Percentiles rank a stretch among this genome's conserved stretches.
Conservation (phyloP, 2,329 filamentous ascomycete species). For the Metarhizium humberi region DNA sequence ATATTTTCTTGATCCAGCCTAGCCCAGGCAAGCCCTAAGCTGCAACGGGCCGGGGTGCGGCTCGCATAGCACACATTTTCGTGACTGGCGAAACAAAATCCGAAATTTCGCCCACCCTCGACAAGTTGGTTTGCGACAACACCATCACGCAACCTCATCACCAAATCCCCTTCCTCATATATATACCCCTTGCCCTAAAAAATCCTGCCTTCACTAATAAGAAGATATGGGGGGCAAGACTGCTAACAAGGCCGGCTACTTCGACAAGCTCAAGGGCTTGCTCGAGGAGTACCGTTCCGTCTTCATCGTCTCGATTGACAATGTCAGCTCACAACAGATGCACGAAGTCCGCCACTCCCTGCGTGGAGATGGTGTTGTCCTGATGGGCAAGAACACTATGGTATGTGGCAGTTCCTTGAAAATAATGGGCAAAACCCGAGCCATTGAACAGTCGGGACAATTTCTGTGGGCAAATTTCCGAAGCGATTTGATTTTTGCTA, state of each 20-base stretch:
- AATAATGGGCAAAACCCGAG: neutral
- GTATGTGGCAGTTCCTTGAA: conserved; percentile 36
- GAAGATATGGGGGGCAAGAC: conserved; percentile 99
- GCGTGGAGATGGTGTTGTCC: conserved; percentile 83
- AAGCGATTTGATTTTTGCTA: conserved; percentile 7
- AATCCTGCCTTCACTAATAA: conserved; percentile 90
- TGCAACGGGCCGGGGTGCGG: conserved; percentile 6
- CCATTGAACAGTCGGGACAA: no score
- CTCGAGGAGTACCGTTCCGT: conserved; percentile 95
- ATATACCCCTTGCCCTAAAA: conserved; percentile 70
- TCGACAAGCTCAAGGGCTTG: conserved; percentile 98
- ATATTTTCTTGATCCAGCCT: conserved; percentile 11
- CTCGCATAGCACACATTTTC: conserved; percentile 21
- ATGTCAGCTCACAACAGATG: conserved; percentile 99
- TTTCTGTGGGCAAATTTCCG: no score
- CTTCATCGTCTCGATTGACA: conserved; percentile 97
- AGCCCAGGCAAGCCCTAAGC: conserved; percentile 29
- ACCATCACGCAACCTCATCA: conserved; percentile 6
- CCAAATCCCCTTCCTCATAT: conserved; percentile 14
- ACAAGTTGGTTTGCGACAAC: neutral
- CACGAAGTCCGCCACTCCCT: conserved; percentile 96
- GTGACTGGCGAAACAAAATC: conserved; percentile 11
- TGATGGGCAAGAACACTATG: conserved; percentile 99
- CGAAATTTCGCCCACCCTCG: conserved; percentile 12
- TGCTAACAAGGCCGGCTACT: conserved; percentile 90